phyloP scores from a whole-genome alignment of 139 green algal genomes.

The Yamagishiella unicocca region DNA sequence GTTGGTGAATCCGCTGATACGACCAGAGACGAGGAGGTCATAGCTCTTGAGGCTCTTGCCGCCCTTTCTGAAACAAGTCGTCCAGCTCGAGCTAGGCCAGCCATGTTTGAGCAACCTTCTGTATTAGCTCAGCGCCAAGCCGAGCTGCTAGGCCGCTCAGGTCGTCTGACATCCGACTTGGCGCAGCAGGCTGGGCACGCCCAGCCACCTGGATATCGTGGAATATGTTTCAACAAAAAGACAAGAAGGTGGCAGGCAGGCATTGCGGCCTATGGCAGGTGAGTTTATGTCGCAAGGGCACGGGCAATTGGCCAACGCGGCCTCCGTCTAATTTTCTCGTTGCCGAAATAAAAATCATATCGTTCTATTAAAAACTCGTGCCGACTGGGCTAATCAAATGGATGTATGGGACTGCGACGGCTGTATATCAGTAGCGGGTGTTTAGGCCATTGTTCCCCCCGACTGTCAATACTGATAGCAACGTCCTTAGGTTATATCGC shows the following conservation, averaged over 20 bases:
- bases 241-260: not conserved
- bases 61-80: slow-evolving; percentile 3
- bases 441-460: too few relatives aligned
- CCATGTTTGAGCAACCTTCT: not conserved
- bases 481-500: too few relatives aligned
- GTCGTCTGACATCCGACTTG: not conserved
- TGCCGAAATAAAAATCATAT: too few relatives aligned
- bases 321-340: too few relatives aligned
- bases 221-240: slow-evolving; percentile 16
- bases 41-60: not conserved
- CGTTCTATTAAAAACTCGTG: too few relatives aligned
- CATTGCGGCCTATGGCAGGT: slow-evolving; percentile 7
- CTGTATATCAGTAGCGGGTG: too few relatives aligned
- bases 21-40: not conserved
- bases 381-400: too few relatives aligned
- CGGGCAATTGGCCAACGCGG: too few relatives aligned
- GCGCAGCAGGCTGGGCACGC: not conserved
- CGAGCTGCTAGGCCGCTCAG: not conserved
- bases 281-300: not conserved
- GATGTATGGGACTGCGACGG: too few relatives aligned
- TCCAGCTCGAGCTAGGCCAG: not conserved
- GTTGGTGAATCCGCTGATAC: not conserved
- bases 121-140: not conserved
- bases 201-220: not conserved
- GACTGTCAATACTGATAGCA: too few relatives aligned